Conservation (phyloP, 2,329 filamentous ascomycete genomes). For the Arthroderma sp. region DNA sequence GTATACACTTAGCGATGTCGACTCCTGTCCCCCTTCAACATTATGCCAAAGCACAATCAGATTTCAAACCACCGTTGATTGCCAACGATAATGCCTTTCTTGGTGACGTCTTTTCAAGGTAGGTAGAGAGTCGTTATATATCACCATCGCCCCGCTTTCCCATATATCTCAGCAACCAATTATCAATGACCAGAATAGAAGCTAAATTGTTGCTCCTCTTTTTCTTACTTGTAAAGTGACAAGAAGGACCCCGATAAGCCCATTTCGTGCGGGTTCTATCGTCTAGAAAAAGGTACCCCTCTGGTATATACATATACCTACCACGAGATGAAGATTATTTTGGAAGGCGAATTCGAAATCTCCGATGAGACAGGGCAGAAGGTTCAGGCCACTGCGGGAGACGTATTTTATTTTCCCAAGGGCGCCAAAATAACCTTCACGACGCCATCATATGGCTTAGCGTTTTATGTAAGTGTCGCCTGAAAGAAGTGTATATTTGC, state of each 20-base stretch:
- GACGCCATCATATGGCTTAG: constrained; percentile 47
- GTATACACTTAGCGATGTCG: constrained; percentile 1
- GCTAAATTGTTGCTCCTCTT: background rate
- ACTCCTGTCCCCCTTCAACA: constrained; percentile 34
- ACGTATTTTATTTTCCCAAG: constrained; percentile 57
- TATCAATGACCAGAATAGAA: background rate
- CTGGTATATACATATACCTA: constrained; percentile 57
- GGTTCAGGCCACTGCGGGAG: constrained; percentile 47
- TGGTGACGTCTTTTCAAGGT: constrained; percentile 48
- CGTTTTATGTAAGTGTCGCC: constrained; percentile 37
- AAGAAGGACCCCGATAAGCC: constrained; percentile 44
- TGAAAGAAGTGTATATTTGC: background rate
- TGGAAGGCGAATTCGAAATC: constrained; percentile 55
- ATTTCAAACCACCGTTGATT: constrained; percentile 51
- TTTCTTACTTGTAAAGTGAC: constrained; percentile 26
- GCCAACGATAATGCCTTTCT: constrained; percentile 56
- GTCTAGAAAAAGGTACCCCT: constrained; percentile 53
- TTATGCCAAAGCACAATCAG: constrained; percentile 44
- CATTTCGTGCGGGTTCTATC: constrained; percentile 52
- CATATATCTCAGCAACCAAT: too few relatives aligned
- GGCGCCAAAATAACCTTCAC: constrained; percentile 54
- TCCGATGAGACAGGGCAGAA: constrained; percentile 48
- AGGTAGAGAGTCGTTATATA: constrained; percentile 3
- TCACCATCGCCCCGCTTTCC: too few relatives aligned
- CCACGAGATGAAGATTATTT: constrained; percentile 61